Evolutionary conservation across 225 moss, liverwort and hornwort species (phyloP), one percentile per base, ranked within the genome.

Genomic region (Pleurozium schreberi): DNA sequence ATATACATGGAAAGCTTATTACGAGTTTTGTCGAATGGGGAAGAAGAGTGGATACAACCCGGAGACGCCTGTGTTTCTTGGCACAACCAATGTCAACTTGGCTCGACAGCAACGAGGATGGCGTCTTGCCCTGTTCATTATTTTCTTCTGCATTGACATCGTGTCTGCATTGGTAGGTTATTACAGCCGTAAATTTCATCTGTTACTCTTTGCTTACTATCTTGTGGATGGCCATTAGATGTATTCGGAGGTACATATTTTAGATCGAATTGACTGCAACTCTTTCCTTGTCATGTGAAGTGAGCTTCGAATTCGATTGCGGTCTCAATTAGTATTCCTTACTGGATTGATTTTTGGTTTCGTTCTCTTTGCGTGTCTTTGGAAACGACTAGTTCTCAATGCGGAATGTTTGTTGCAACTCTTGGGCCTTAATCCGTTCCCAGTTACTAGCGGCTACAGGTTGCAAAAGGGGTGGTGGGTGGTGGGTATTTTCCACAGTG

Each of bases 21-120:
- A 43, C 85, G 85, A 87, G 47, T 81, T 87, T 22, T 38, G 79
- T 74, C 84, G 88, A 89, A 94, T 94, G 99, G 99, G 99, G 97
- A 99, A 96, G 92, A 99, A 93, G 88, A 95, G 92, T 64, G 99
- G 99, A 22, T 96, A 99, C 49, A 93, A 96, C 79, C 96, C 96
- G 62, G 98, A 97, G 95, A 99, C 93, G 40, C 95, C 95, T 89
- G 96, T 95, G 73, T 99, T 95, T 87, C 92, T 96, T 89, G 99
- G 99, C 84, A 99, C 99, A 86, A 97, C 97, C 34, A 97, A 99
- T 92, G 93, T 97, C 67, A 93, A 93, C 70, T 92, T 94, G 85
- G 99, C 99, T 52, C 90, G 91, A 68, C 84, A 71, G 67, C 95
- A 96, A 85, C 92, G 96, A 94, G 92, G 90, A 88, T 95, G 95